Evolutionary conservation across 441 rosid species (phyloP).

Genomic region (Rhodomyrtus psidioides): DNA sequence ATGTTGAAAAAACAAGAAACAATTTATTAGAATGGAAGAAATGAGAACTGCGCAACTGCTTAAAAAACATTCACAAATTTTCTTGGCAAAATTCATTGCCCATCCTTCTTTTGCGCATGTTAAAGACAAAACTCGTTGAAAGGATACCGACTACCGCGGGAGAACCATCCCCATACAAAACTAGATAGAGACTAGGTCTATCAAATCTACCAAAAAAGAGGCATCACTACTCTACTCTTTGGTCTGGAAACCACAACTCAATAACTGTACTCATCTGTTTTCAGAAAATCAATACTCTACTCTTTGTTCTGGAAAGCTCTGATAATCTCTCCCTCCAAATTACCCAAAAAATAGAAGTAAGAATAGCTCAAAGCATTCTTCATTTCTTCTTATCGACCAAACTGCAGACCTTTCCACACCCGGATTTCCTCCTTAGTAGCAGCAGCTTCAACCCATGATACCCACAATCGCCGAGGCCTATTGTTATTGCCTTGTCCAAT

Average conservation of each 20-base stretch:
- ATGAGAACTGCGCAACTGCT: neutral
- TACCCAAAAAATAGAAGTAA: neutral
- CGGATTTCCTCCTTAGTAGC: neutral
- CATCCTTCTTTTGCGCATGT: neutral
- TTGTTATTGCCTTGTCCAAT: neutral
- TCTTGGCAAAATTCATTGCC: neutral
- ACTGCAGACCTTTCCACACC: neutral
- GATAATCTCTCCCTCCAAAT: neutral
- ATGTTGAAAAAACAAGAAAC: neutral
- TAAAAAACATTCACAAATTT: neutral
- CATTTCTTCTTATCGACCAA: neutral
- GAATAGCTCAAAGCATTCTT: neutral
- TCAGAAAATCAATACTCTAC: neutral
- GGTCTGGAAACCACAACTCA: neutral
- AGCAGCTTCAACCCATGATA: neutral
- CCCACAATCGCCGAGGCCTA: neutral
- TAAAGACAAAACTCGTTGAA: neutral
- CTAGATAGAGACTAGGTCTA: neutral
- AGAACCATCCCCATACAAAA: neutral
- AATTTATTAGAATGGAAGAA: neutral
- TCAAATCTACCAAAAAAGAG: neutral
- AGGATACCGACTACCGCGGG: neutral
- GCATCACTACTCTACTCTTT: neutral
- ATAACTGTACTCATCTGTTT: neutral
- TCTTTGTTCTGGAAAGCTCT: neutral